Evolutionary conservation across 495 filamentous ascomycete genomes (phyloP).

Genomic region (Astrothelium subdiscretum): DNA sequence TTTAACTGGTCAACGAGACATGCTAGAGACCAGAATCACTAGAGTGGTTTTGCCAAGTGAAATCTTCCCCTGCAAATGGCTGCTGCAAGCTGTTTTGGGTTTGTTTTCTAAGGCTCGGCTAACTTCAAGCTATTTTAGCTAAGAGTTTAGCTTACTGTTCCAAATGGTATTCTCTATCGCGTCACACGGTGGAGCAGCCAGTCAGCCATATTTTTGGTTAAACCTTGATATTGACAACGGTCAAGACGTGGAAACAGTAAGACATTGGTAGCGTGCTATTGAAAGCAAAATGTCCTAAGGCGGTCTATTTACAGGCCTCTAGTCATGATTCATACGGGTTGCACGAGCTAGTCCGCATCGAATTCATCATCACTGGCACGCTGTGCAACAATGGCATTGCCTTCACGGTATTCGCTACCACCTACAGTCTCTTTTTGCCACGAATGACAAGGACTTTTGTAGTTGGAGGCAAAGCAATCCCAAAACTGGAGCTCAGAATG

Average conservation of each 20-base stretch:
- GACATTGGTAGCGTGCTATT: background rate
- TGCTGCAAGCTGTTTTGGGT: background rate
- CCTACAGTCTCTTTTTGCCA: background rate
- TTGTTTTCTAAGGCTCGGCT: background rate
- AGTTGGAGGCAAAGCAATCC: background rate
- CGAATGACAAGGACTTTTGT: background rate
- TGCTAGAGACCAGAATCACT: background rate
- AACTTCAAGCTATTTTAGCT: background rate
- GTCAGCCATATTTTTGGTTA: background rate
- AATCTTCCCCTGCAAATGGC: background rate
- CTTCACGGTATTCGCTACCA: background rate
- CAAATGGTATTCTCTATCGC: background rate
- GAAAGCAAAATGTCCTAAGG: background rate
- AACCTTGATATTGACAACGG: background rate
- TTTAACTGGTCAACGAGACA: background rate
- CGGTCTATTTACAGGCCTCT: background rate
- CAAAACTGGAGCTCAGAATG: constrained; percentile 1
- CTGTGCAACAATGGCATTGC: background rate
- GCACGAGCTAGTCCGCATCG: background rate
- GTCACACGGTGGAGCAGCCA: background rate
- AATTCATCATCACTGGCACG: background rate
- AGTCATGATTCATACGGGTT: background rate
- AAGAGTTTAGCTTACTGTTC: background rate
- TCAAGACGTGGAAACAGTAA: background rate
- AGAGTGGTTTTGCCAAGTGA: background rate